Percentiles rank a stretch among this genome's conserved stretches.
Evolutionary conservation across 768 basidiomycete genomes (phyloP).

Genomic region (Naematelia encephala): DNA sequence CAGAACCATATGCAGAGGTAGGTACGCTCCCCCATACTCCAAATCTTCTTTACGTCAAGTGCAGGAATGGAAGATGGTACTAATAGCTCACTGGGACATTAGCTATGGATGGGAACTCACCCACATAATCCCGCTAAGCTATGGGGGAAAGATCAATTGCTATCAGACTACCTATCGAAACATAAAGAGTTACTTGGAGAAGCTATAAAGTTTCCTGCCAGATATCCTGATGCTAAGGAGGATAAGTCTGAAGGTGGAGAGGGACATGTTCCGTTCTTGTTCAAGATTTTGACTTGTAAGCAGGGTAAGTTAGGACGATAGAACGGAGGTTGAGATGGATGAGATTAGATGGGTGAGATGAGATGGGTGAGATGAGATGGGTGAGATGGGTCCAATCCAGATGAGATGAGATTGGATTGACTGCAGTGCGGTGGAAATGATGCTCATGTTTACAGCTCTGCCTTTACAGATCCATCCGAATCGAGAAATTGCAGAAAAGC

Average conservation of each 20-base stretch:
- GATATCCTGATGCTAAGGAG: slow-evolving; percentile 3
- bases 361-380: too few species aligned
- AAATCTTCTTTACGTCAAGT: not conserved
- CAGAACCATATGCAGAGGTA: slow-evolving; percentile 38
- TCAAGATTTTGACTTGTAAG: slow-evolving; percentile 45
- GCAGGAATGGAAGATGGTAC: not conserved
- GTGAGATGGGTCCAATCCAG: too few species aligned
- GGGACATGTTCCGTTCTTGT: slow-evolving; percentile 42
- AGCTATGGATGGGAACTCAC: slow-evolving; percentile 47
- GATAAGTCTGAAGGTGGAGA: slow-evolving; percentile 6
- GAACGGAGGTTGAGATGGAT: not conserved
- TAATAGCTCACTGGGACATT: not conserved
- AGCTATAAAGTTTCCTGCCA: slow-evolving; percentile 11
- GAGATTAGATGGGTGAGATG: too few species aligned
- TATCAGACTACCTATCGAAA: slow-evolving; percentile 19
- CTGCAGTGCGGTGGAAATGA: too few species aligned
- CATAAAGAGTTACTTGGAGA: slow-evolving; percentile 25
- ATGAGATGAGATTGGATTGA: too few species aligned
- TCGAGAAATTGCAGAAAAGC: slow-evolving; percentile 35
- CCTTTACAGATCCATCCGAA: slow-evolving; percentile 48
- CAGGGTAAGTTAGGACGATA: slow-evolving; percentile 22
- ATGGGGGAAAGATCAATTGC: slow-evolving; percentile 6
- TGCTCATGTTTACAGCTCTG: slow-evolving; percentile 26
- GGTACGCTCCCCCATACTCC: slow-evolving; percentile 1
- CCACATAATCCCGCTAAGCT: slow-evolving; percentile 39